A percentile compares a stretch with the other conserved stretches of the same genome.
These are phyloP conservation scores for Galeopsis tetrahit DNA, from an alignment of 257 asterid species.

Conservation along the genomic window DNA sequence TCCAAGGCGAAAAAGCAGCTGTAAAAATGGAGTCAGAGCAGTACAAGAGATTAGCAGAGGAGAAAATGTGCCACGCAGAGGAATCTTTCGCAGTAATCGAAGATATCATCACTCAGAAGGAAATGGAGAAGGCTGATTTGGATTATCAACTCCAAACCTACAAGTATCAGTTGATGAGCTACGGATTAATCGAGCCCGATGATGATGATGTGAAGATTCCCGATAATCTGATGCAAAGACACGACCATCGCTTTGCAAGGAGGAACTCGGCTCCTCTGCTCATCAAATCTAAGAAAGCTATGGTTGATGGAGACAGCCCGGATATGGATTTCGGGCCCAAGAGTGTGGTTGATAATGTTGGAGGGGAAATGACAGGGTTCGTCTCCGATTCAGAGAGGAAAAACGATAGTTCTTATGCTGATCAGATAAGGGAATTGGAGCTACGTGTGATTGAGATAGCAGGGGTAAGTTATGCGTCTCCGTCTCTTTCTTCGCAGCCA, in stretches of 20 bases:
- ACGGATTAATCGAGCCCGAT: conserved; percentile 69
- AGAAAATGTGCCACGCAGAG: conserved; percentile 83
- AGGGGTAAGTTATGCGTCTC: conserved; percentile 49
- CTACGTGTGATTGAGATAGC: conserved; percentile 65
- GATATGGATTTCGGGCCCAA: conserved; percentile 40
- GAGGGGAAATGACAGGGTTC: conserved; percentile 41
- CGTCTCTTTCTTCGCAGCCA: conserved; percentile 44
- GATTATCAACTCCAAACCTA: conserved; percentile 84
- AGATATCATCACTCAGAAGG: conserved; percentile 80
- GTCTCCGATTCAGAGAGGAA: conserved; percentile 48
- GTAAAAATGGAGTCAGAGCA: conserved; percentile 94
- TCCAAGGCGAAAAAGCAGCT: conserved; percentile 87
- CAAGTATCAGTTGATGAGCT: conserved; percentile 61
- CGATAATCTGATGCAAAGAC: conserved; percentile 58
- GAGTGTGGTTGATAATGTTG: conserved; percentile 42
- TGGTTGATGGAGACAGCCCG: conserved; percentile 47
- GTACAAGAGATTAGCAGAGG: conserved; percentile 83
- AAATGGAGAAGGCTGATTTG: conserved; percentile 81
- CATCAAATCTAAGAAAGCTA: conserved; percentile 48
- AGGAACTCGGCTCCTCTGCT: conserved; percentile 68
- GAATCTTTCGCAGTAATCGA: conserved; percentile 80
- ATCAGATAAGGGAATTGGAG: conserved; percentile 69
- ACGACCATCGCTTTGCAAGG: conserved; percentile 51
- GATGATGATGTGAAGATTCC: conserved; percentile 55
- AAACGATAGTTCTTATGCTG: conserved; percentile 54